Evolutionary conservation across 2,329 filamentous ascomycete genomes (phyloP).

Genomic region (Aspergillus ibericus): DNA sequence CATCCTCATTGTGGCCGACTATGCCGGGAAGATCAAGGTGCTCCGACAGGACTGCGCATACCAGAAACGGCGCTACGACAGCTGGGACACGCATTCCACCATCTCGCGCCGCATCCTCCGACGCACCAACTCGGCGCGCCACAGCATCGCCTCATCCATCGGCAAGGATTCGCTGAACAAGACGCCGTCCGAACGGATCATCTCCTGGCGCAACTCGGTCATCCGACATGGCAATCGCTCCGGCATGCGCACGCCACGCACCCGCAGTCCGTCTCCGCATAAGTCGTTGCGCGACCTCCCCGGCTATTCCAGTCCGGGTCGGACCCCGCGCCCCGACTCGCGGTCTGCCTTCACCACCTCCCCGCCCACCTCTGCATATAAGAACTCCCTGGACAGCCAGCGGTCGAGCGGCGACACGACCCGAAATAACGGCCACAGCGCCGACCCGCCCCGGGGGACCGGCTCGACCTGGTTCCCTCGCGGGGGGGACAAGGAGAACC

Average conservation of each 20-base stretch:
- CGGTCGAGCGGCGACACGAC: slow-evolving; percentile 18
- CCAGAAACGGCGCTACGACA: slow-evolving; percentile 71
- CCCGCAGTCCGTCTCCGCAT: slow-evolving; percentile 51
- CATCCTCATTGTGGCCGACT: slow-evolving; percentile 89
- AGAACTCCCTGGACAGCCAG: slow-evolving; percentile 23
- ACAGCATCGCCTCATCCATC: slow-evolving; percentile 52
- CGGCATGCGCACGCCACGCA: slow-evolving; percentile 31
- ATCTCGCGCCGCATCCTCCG: slow-evolving; percentile 68
- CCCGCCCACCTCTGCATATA: slow-evolving; percentile 27
- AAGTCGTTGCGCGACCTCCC: slow-evolving; percentile 36
- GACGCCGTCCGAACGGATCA: slow-evolving; percentile 71
- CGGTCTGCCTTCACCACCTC: slow-evolving; percentile 29
- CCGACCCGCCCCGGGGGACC: slow-evolving; percentile 13
- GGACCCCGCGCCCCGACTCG: slow-evolving; percentile 28
- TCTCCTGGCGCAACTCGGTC: slow-evolving; percentile 80
- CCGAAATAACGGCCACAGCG: slow-evolving; percentile 12
- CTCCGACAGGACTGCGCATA: slow-evolving; percentile 94
- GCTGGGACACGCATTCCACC: slow-evolving; percentile 74
- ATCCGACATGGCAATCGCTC: slow-evolving; percentile 47
- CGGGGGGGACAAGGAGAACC: slow-evolving; percentile 36
- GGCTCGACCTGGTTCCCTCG: slow-evolving; percentile 26
- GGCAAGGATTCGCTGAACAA: slow-evolving; percentile 43
- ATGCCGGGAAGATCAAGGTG: slow-evolving; percentile 84
- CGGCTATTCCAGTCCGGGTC: slow-evolving; percentile 25
- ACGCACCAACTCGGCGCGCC: slow-evolving; percentile 57